Base-by-base conservation (phyloP, 257 asterid genomes). In the Phtheirospermum japonicum region DNA sequence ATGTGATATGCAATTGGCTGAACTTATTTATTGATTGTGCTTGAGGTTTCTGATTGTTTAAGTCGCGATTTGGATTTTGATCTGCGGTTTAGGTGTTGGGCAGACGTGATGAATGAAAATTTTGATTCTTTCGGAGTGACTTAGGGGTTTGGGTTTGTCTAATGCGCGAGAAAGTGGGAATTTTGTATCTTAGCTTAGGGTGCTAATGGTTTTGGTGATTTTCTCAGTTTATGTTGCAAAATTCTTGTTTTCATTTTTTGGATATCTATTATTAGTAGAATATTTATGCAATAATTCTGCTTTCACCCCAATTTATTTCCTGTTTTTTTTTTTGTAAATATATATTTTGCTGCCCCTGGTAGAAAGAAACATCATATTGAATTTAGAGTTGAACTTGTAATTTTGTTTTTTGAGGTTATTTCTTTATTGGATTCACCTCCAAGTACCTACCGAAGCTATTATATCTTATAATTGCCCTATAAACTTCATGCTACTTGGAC, bases 51-150 rank as follows among this genome's bases (percentile, higher is more conserved):
- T 20, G 23, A 34, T 16, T 30, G 30, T 19, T 63, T 46, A 16
- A 13, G 20, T 17, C 58, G n/a, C 54, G 32, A 57, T 52, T 40
- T 26, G 61, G 18, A 17, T 14, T n/a, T 61, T 64, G 77, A 74
- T 74, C 70, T 54, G 69, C 28, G 46, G 56, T 71, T 57, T 63
- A 32, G 26, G 68, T 8, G 11, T 57, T 14, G n/a, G n/a, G 58
- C 34, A 39, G 55, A 34, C 9, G 9, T n/a, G 43, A 20, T 46
- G 26, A 46, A 63, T 54, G 48, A 49, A 48, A 32, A 39, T 42
- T 56, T 49, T 23, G 11, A 30, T 7, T n/a, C 40, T 65, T 30
- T 39, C 0, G 32, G 55, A 42, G 37, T 65, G 63, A 58, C 37
- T 52, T 50, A 39, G 53, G 74, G 57, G 31, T 50, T 61, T 56